Percentiles rank a stretch among this genome's conserved stretches.
phyloP scores from a whole-genome alignment of 345 rosid species.

The Angophora floribunda region DNA sequence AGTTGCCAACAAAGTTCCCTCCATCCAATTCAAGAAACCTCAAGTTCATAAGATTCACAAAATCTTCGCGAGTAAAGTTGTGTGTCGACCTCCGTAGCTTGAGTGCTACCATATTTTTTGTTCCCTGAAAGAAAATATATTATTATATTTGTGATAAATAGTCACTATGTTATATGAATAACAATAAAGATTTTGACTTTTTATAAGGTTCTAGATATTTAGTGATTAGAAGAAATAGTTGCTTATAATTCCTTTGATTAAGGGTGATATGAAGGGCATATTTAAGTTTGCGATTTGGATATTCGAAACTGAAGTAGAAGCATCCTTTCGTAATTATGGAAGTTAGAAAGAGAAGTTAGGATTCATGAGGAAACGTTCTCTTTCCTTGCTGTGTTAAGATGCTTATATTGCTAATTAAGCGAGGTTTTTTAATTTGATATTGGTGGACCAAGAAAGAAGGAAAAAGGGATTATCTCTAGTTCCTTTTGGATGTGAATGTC shows the following conservation, averaged over 20 bases:
- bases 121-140: not conserved
- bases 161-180: not conserved
- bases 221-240: too few relatives aligned
- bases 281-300: not conserved
- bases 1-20: not conserved
- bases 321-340: not conserved
- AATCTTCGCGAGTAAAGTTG: not conserved
- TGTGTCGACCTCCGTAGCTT: not conserved
- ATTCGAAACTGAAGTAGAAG: not conserved
- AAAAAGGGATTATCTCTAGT: not conserved
- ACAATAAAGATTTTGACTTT: not conserved
- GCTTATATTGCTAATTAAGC: not conserved
- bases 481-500: not conserved
- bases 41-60: not conserved
- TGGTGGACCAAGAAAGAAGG: not conserved
- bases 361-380: not conserved
- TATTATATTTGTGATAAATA: not conserved
- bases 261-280: not conserved
- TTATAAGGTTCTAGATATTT: not conserved
- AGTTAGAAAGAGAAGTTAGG: not conserved
- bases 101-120: not conserved
- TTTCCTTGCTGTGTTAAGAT: not conserved
- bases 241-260: not conserved
- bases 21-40: not conserved
- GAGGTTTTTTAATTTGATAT: not conserved